Evolutionary conservation across 495 filamentous ascomycete species (phyloP), one percentile per base, ranked within the genome.

Genomic region (Tuber melanosporum): DNA sequence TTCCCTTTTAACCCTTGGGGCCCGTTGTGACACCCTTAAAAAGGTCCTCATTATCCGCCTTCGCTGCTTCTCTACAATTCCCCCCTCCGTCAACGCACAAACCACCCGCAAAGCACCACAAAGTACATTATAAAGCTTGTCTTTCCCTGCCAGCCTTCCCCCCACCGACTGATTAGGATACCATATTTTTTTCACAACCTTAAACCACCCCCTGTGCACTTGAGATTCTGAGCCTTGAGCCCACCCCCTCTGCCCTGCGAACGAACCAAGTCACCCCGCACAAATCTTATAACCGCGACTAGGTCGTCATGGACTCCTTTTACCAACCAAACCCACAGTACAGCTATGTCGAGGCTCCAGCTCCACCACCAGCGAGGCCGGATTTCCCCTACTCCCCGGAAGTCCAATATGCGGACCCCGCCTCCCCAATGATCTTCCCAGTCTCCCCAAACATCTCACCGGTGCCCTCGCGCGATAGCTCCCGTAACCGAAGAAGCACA

Each of bases 1-100:
- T 32, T 32, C 26, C 57, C 57, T 32, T 66, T 66, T n/a, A 5
- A 1, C 14, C 57, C n/a, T n/a, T 66, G 4, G 2, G 22, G 57
- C 44, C 36, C 44, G 70, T 46, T 75, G 78, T 80, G 77, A 79
- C 77, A 79, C 75, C 41, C 20, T 80, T 80, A 80, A 80, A 80
- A 80, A 80, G 78, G 78, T 78, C 72, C 78, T 77, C 78, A 76
- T 75, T 77, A 79, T 74, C 78, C 77, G 78, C 78, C 71, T 80
- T 66, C 4, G 57, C 73, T 80, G 39, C 52, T 75, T 47, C 43
- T 80, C 43, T 71, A 76, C 73, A 42, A 43, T 71, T 72, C 76
- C 77, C 73, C 57, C 57, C 71, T 44, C 71, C 57, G 32, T 66
- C 57, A 66, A 66, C 26, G 10, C 57, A 32, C 57, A 73, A 71